A percentile compares a stretch with the other conserved stretches of the same genome.
Evolutionary conservation across 2,329 filamentous ascomycete genomes (phyloP).

Genomic region (Ophiostoma australiae): DNA sequence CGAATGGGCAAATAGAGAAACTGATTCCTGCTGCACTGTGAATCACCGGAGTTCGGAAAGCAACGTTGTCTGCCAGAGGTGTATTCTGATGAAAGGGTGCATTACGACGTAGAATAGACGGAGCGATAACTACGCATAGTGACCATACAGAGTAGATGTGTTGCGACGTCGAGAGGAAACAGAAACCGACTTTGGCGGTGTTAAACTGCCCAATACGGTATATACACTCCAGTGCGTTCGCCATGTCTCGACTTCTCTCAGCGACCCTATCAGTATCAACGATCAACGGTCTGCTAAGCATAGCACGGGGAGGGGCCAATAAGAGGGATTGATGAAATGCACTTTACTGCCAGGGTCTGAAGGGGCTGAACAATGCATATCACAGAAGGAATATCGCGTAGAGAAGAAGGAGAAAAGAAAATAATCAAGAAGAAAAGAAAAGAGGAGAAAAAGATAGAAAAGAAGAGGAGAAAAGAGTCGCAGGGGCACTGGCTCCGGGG

Average conservation of each 20-base stretch:
- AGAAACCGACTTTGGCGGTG: neutral
- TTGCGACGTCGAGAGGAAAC: neutral
- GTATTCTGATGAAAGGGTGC: neutral
- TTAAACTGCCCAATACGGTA: neutral
- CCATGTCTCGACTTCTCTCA: neutral
- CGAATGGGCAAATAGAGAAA: neutral
- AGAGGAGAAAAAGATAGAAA: neutral
- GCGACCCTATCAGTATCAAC: neutral
- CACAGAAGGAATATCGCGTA: neutral
- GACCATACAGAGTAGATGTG: neutral
- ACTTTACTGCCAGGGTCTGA: neutral
- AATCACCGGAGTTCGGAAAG: slow-evolving; percentile 14
- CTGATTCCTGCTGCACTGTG: neutral
- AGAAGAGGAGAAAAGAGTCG: neutral
- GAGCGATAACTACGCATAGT: no score
- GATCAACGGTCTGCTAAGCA: neutral
- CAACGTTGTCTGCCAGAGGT: slow-evolving; percentile 1
- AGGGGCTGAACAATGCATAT: slow-evolving; percentile 1
- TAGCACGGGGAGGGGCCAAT: neutral
- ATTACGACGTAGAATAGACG: neutral
- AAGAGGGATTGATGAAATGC: slow-evolving; percentile 2
- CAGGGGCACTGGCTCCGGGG: neutral
- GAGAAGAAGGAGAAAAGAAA: neutral
- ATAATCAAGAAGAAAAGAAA: no score
- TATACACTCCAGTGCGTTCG: neutral